Base-by-base conservation (phyloP, 345 rosid species). In the Euphorbia tirucalli region DNA sequence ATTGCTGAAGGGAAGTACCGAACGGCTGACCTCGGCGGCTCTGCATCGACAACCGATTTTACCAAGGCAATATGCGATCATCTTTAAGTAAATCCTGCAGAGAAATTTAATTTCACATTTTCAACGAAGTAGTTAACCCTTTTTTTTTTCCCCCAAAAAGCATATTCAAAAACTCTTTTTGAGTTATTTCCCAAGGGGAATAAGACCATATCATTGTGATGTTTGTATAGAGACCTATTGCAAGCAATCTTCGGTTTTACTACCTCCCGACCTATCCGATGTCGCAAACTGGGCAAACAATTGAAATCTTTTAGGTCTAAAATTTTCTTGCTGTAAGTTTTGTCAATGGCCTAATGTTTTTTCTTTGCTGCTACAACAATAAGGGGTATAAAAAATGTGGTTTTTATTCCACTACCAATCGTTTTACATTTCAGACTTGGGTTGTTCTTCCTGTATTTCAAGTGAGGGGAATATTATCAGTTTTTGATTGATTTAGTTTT, bases 21-120 rank as follows among this genome's bases (percentile, higher is more conserved):
- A 83, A 93, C 99, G 0, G 97, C 95, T 0, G 99, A 96, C 75
- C 97, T 96, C 35, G 99, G 99, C 18, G 99, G 97, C 54, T 32
- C 67, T 11, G 81, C 96, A 18, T 75, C 93, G 1, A 96, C 96
- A 27, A 78, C 97, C 0, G 97, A 93, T 5, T 96, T 96, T 77
- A 96, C 99, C 0, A 89, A 85, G 57, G 97, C 98, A 2, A 96
- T 95, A 28, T 87, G 94, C 18, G 92, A 85, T 77, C 92, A 89
- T 80, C 96, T 96, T 79, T 90, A 78, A 88, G 79, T 48, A 70
- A 4, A 63, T 63, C 57, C 73, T 50, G 13, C 54, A 43, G 52
- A 70, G 69, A 77, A 79, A 70, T 77, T 66, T 59, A 46, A 77
- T 70, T 56, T 80, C 61, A 75, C 77, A 2, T 63, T 27, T 62